Conservation (phyloP, 441 rosid genomes). For the Cnidoscolus chayamansa region DNA sequence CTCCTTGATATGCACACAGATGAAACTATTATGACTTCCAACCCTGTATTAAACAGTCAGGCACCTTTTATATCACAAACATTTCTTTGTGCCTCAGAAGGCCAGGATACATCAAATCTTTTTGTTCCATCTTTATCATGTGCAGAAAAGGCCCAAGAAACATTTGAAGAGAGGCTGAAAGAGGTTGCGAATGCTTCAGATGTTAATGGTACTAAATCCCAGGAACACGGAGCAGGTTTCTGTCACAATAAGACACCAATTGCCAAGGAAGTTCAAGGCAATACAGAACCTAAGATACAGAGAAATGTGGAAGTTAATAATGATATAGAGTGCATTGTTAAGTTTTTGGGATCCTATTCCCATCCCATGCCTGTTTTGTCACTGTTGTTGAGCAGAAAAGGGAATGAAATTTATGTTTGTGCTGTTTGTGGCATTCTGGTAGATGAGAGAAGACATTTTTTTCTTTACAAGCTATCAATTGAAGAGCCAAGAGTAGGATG, state of each 20-base stretch:
- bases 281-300: conserved; percentile 34
- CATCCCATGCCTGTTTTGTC: conserved; percentile 63
- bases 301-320: conserved; percentile 36
- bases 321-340: conserved; percentile 44
- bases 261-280: conserved; percentile 32
- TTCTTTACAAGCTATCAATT: conserved; percentile 57
- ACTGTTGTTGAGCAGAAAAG: conserved; percentile 46
- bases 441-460: conserved; percentile 48
- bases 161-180: conserved; percentile 27
- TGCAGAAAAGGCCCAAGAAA: conserved; percentile 29
- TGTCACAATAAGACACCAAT: conserved; percentile 24
- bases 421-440: conserved; percentile 51
- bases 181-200: conserved; percentile 28
- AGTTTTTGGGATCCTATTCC: conserved; percentile 72
- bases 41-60: conserved; percentile 23
- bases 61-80: conserved; percentile 22
- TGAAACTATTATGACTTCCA: conserved; percentile 22
- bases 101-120: conserved; percentile 28
- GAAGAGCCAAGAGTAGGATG: conserved; percentile 51
- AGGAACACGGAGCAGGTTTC: conserved; percentile 25
- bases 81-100: conserved; percentile 25
- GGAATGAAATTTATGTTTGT: conserved; percentile 57
- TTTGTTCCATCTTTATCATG: conserved; percentile 28
- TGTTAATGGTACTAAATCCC: conserved; percentile 27
- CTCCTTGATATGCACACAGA: conserved; percentile 25